These are phyloP conservation scores for Zygosaccharomyces sapae DNA, from an alignment of 1,139 yeast genomes.

Conservation along the genomic window DNA sequence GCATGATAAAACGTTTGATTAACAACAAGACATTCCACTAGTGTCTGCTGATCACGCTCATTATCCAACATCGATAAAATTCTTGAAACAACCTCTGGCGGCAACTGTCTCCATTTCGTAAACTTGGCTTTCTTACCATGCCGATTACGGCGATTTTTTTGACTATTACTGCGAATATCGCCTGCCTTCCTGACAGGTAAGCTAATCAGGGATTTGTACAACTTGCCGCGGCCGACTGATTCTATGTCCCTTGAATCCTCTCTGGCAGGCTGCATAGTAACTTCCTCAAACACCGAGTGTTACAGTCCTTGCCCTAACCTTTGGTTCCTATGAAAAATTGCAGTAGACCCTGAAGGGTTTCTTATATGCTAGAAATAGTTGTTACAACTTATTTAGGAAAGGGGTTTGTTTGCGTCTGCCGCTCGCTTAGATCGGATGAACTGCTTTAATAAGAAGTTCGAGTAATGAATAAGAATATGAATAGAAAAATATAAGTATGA, in stretches of 20 bases:
- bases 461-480: too few relatives aligned
- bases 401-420: too few relatives aligned
- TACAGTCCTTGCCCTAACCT: too few relatives aligned
- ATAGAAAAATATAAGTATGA: too few relatives aligned
- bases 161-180: neutral
- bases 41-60: constrained; percentile 33
- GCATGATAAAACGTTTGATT: constrained; percentile 47
- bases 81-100: constrained; percentile 29
- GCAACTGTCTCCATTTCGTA: constrained; percentile 22
- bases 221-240: neutral
- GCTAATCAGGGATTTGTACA: neutral
- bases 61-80: constrained; percentile 19
- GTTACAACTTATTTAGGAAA: too few relatives aligned
- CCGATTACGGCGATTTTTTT: neutral
- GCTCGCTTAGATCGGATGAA: too few relatives aligned
- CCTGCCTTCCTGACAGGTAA: neutral
- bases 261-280: constrained; percentile 6
- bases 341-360: too few relatives aligned
- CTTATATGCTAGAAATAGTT: too few relatives aligned
- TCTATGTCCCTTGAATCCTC: constrained; percentile 9
- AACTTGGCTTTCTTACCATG: constrained; percentile 12
- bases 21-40: constrained; percentile 47
- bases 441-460: too few relatives aligned
- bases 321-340: too few relatives aligned
- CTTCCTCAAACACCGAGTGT: neutral